Conservation (phyloP, 2,329 filamentous ascomycete species). For the Verticillium tricorpus region DNA sequence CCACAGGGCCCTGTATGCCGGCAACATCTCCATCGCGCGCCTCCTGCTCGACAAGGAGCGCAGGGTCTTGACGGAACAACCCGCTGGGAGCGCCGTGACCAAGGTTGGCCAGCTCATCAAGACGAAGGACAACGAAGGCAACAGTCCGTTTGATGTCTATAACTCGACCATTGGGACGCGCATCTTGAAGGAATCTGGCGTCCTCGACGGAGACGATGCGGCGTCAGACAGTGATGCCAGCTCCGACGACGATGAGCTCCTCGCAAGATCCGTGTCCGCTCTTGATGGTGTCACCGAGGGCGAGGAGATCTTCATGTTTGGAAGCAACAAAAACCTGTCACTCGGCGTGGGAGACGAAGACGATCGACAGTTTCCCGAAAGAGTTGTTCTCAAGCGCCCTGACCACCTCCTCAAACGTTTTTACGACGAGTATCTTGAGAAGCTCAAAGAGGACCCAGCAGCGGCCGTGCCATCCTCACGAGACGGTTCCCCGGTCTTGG, state of each 20-base stretch:
- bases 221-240: constrained; percentile 54
- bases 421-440: constrained; percentile 60
- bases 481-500: constrained; percentile 19
- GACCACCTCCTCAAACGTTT: constrained; percentile 72
- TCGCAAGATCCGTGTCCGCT: constrained; percentile 8
- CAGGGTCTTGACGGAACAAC: constrained; percentile 56
- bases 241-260: constrained; percentile 9
- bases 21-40: constrained; percentile 82
- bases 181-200: constrained; percentile 44
- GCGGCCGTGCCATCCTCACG: neutral
- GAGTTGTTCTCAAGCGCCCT: constrained; percentile 70
- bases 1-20: constrained; percentile 84
- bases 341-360: constrained; percentile 94
- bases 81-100: constrained; percentile 50
- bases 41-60: constrained; percentile 76
- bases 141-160: constrained; percentile 91
- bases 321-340: constrained; percentile 92
- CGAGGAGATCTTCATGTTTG: constrained; percentile 89
- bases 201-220: constrained; percentile 38
- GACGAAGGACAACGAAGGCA: constrained; percentile 91
- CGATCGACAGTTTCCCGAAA: constrained; percentile 89
- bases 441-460: constrained; percentile 28
- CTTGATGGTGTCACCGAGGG: constrained; percentile 37
- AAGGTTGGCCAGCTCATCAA: constrained; percentile 77
- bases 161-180: constrained; percentile 78